phyloP scores from a whole-genome alignment of 2,329 filamentous ascomycete genomes.

The Hawksworthiomyces lignivorus region DNA sequence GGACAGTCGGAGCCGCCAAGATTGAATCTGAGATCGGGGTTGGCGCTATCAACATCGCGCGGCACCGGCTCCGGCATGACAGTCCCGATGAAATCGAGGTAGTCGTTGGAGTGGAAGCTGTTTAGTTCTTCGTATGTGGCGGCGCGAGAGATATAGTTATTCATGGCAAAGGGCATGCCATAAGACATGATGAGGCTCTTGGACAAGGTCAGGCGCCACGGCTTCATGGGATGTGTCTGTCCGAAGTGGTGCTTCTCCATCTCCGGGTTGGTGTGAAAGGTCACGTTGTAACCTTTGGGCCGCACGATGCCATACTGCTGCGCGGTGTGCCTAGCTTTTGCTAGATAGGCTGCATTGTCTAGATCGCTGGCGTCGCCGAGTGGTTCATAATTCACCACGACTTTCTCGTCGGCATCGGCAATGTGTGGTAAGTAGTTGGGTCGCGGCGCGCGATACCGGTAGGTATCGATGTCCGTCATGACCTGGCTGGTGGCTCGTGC shows the following conservation, averaged over 20 bases:
- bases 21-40: constrained; percentile 68
- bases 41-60: constrained; percentile 56
- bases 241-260: constrained; percentile 98
- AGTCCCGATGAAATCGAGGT: constrained; percentile 78
- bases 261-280: constrained; percentile 88
- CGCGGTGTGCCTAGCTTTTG: constrained; percentile 49
- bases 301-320: constrained; percentile 63
- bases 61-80: constrained; percentile 58
- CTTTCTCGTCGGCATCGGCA: constrained; percentile 38
- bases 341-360: constrained; percentile 49
- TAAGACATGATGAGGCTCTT: constrained; percentile 93
- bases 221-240: constrained; percentile 96
- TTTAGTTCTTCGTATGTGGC: constrained; percentile 84
- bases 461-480: constrained; percentile 36
- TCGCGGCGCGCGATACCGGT: constrained; percentile 47
- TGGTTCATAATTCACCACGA: constrained; percentile 46
- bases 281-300: constrained; percentile 83
- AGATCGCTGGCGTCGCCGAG: constrained; percentile 43
- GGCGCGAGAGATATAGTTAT: constrained; percentile 76
- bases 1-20: constrained; percentile 89
- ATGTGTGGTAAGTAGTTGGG: constrained; percentile 55
- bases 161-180: constrained; percentile 94
- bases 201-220: constrained; percentile 90
- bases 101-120: constrained; percentile 80
- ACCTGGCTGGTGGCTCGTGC: too few relatives aligned